Conservation (phyloP, 306 rosid species). For the Hippophae tibetana region DNA sequence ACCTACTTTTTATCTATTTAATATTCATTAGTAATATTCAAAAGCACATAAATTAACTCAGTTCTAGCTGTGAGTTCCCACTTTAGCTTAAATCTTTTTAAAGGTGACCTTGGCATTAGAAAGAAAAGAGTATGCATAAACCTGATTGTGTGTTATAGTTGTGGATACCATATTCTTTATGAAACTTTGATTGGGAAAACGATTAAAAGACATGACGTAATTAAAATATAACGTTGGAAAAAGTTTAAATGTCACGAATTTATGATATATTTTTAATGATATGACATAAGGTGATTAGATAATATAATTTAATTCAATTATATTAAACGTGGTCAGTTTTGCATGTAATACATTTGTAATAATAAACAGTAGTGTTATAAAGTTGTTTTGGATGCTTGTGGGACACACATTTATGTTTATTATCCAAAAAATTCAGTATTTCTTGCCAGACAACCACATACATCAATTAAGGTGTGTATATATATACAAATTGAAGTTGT, state of each 20-base stretch:
- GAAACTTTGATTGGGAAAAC: slow-evolving; percentile 33
- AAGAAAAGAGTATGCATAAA: slow-evolving; percentile 28
- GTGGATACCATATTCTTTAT: slow-evolving; percentile 29
- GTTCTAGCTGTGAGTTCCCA: not conserved
- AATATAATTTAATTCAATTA: too few relatives aligned
- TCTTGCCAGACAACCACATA: slow-evolving; percentile 68
- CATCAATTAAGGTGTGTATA: slow-evolving; percentile 12
- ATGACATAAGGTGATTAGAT: too few relatives aligned
- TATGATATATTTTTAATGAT: too few relatives aligned
- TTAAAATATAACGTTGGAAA: too few relatives aligned
- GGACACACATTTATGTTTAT: slow-evolving; percentile 56
- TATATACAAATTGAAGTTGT: slow-evolving; percentile 24
- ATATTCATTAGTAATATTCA: slow-evolving; percentile 17
- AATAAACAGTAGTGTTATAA: slow-evolving; percentile 43
- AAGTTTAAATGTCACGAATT: too few relatives aligned
- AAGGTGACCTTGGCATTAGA: slow-evolving; percentile 2
- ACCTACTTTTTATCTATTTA: slow-evolving; percentile 20
- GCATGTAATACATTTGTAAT: too few relatives aligned
- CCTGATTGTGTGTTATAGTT: slow-evolving; percentile 25
- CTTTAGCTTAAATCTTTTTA: not conserved
- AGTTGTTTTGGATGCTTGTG: slow-evolving; percentile 56
- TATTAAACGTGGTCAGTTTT: too few relatives aligned
- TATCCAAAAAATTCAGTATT: slow-evolving; percentile 49
- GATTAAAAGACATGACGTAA: slow-evolving; percentile 28
- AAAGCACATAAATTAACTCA: slow-evolving; percentile 1